Percentiles rank a stretch among this genome's conserved stretches.
phyloP scores from a whole-genome alignment of 768 basidiomycete genomes.

The Hydnum rufescens region DNA sequence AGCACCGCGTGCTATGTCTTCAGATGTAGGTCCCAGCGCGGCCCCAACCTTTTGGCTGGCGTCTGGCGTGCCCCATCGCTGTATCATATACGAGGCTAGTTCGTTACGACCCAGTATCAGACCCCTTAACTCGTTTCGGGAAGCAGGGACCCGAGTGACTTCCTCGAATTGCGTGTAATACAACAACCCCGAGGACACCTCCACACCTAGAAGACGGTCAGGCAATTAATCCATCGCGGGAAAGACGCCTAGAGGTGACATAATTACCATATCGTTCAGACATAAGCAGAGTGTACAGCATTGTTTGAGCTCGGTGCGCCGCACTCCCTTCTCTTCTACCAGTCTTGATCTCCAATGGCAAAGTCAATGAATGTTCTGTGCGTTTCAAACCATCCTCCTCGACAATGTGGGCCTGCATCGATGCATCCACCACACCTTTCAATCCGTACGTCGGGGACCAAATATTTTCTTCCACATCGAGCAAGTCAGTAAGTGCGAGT shows the following conservation, averaged over 20 bases:
- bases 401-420: constrained; percentile 46
- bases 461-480: constrained; percentile 92
- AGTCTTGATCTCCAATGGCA: constrained; percentile 94
- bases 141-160: constrained; percentile 61
- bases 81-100: constrained; percentile 57
- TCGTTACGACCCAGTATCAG: constrained; percentile 70
- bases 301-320: constrained; percentile 96
- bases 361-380: constrained; percentile 21
- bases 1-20: not conserved
- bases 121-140: constrained; percentile 65
- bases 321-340: constrained; percentile 56
- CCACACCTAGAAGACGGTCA: constrained; percentile 27
- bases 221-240: not conserved
- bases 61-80: constrained; percentile 19
- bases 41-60: not conserved
- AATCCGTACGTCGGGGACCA: constrained; percentile 91
- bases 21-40: too few relatives aligned
- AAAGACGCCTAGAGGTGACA: not conserved
- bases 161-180: constrained; percentile 90
- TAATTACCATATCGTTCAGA: constrained; percentile 59
- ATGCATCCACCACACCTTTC: constrained; percentile 91
- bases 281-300: constrained; percentile 84
- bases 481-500: constrained; percentile 53
- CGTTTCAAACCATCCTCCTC: constrained; percentile 14
- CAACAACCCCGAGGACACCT: constrained; percentile 64